Conservation (phyloP, 2,329 filamentous ascomycete genomes). For the Aspergillus fijiensis region DNA sequence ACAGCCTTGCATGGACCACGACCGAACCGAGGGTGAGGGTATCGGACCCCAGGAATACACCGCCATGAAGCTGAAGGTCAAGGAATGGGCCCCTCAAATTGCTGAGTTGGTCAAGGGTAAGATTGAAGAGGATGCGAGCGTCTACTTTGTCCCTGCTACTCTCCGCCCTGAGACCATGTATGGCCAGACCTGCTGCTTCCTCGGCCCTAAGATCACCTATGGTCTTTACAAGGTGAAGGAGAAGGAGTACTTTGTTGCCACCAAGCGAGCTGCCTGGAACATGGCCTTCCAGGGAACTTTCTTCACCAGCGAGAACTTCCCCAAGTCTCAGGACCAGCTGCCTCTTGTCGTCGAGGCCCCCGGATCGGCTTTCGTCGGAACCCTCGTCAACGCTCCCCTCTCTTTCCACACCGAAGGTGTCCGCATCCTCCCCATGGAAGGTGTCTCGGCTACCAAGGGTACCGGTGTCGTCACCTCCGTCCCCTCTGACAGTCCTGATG, state of each 20-base stretch:
- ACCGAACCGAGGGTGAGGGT: constrained; percentile 76
- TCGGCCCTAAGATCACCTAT: constrained; percentile 85
- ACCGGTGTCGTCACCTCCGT: constrained; percentile 96
- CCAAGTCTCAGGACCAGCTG: constrained; percentile 65
- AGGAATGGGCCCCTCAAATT: constrained; percentile 81
- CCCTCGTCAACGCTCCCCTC: constrained; percentile 84
- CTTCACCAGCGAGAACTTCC: constrained; percentile 51
- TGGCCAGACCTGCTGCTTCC: constrained; percentile 93
- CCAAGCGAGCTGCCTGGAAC: constrained; percentile 80
- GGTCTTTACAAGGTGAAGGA: constrained; percentile 79
- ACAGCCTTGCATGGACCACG: constrained; percentile 85
- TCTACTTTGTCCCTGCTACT: constrained; percentile 90
- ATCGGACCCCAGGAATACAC: constrained; percentile 89
- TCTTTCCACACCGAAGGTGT: constrained; percentile 81
- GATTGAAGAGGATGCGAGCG: constrained; percentile 72
- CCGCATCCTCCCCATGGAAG: constrained; percentile 91
- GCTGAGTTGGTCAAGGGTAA: constrained; percentile 71
- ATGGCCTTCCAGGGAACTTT: constrained; percentile 95
- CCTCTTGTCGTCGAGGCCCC: constrained; percentile 72
- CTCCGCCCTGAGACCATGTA: constrained; percentile 98
- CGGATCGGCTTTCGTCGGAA: constrained; percentile 80
- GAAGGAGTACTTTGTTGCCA: constrained; percentile 80
- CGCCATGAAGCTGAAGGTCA: constrained; percentile 83
- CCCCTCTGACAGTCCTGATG: constrained; percentile 92
- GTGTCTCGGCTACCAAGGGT: constrained; percentile 86